Conservation (phyloP, 352 stramenopile genomes). For the Albugo laibachii region DNA sequence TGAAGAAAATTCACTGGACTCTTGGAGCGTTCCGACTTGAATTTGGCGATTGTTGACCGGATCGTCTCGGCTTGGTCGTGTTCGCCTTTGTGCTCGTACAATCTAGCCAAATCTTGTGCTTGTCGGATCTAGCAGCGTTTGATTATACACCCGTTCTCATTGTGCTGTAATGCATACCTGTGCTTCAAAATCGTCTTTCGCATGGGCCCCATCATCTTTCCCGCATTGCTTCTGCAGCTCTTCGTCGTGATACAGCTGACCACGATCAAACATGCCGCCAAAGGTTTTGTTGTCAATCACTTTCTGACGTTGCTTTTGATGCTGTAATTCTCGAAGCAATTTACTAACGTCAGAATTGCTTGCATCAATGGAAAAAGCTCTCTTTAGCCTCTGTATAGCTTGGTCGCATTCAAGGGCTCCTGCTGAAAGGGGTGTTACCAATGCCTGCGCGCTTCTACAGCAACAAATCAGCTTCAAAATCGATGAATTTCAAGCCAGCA, state of each 20-base stretch:
- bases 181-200: constrained; percentile 25
- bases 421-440: constrained; percentile 54
- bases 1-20: constrained; percentile 65
- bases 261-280: constrained; percentile 64
- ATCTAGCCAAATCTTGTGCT: constrained; percentile 11
- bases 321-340: constrained; percentile 40
- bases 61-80: constrained; percentile 36
- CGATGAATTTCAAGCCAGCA: constrained; percentile 1
- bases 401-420: constrained; percentile 59
- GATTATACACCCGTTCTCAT: not conserved
- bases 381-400: constrained; percentile 47
- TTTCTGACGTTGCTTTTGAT: constrained; percentile 39
- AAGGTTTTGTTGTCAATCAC: constrained; percentile 56
- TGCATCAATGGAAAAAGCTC: constrained; percentile 32
- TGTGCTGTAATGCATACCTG: constrained; percentile 15
- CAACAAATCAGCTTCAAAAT: not conserved
- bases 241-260: constrained; percentile 30
- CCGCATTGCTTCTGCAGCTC: constrained; percentile 4
- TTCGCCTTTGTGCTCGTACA: constrained; percentile 50
- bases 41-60: constrained; percentile 27
- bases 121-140: not conserved
- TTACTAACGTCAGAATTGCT: constrained; percentile 40
- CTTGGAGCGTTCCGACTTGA: constrained; percentile 20
- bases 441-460: constrained; percentile 35
- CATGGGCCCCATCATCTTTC: constrained; percentile 9